Evolutionary conservation across 2,329 filamentous ascomycete species (phyloP), one percentile per base, ranked within the genome.

Genomic region (Biscogniauxia marginata): DNA sequence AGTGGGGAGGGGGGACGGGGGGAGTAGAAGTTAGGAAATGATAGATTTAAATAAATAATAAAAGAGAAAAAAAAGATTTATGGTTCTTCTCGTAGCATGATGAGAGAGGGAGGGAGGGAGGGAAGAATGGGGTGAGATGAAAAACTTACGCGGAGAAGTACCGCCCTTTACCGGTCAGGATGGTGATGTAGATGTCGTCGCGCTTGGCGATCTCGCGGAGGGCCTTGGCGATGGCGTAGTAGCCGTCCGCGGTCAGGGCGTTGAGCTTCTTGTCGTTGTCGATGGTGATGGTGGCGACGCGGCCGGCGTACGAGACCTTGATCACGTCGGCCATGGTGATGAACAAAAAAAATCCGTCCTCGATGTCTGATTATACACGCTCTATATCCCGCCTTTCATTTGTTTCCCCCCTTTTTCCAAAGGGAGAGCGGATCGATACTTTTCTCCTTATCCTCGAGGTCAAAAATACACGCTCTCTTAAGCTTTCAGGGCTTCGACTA

Each of bases 221-320:
- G 49, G 85, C 81, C 64, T 84, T 81, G 1, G 89, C 85, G 45
- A 98, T 81, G 24, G 86, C 81, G 72, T 89, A 96, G 79, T 97
- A 98, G 51, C 87, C 81, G 59, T 83, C 77, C 67, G 83, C 80
- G 57, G 77, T 83, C 51, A 97, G 77, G 25, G 93, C 91, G 73
- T 96, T 96, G 73, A 98, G 90, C 77, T 97, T 97, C 71, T 86
- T 84, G 53, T 87, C 84, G 51, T 90, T 88, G 75, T 93, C 88
- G 70, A 99, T 87, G 18, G 91, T 96, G 73, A 99, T 87, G 70
- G 93, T 84, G 68, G 93, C 91, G 62, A 92, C 76, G 57, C 86
- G 86, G 72, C 84, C 88, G 65, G 80, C 78, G 72, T 86, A 89
- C 59, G 85, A 80, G 65, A 90, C 69, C 48, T 79, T 71, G 63